Evolutionary conservation across 495 filamentous ascomycete species (phyloP).

Genomic region (Hypomontagnella submonticulosa): DNA sequence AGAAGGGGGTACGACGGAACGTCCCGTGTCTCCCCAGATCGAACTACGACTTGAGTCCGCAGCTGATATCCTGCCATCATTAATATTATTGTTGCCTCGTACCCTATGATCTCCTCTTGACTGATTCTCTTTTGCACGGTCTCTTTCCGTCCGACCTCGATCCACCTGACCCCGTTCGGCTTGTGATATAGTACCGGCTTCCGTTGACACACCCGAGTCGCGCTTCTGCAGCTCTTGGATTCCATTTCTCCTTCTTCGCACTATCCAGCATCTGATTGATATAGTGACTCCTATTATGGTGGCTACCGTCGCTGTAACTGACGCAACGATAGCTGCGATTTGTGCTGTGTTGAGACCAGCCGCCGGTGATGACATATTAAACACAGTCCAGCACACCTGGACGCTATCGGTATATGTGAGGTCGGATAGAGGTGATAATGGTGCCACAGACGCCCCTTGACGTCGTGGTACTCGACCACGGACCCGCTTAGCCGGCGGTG

Average conservation of each 20-base stretch:
- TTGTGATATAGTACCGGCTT: not conserved
- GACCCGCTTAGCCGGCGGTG: not conserved
- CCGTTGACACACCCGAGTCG: constrained; percentile 3
- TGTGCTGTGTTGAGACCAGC: constrained; percentile 9
- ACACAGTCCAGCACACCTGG: not conserved
- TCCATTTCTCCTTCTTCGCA: constrained; percentile 6
- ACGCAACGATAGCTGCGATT: constrained; percentile 21
- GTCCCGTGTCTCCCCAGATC: constrained; percentile 27
- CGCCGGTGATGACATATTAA: constrained; percentile 7
- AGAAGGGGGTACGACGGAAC: constrained; percentile 10
- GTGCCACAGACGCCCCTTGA: not conserved
- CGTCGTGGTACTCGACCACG: not conserved
- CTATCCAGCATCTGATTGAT: constrained; percentile 23
- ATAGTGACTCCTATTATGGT: constrained; percentile 12
- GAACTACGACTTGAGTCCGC: constrained; percentile 24
- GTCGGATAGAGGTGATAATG: not conserved
- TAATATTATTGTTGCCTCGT: not conserved
- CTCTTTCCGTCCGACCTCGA: too few species aligned
- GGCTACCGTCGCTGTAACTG: not conserved
- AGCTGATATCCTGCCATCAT: constrained; percentile 11
- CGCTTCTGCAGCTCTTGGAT: constrained; percentile 23
- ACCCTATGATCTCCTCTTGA: too few species aligned
- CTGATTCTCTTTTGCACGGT: too few species aligned
- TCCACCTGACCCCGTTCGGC: not conserved
- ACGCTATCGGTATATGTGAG: not conserved